Base-by-base conservation (phyloP, 2,329 filamentous ascomycete species). In the Aspergillus pseudonomiae region DNA sequence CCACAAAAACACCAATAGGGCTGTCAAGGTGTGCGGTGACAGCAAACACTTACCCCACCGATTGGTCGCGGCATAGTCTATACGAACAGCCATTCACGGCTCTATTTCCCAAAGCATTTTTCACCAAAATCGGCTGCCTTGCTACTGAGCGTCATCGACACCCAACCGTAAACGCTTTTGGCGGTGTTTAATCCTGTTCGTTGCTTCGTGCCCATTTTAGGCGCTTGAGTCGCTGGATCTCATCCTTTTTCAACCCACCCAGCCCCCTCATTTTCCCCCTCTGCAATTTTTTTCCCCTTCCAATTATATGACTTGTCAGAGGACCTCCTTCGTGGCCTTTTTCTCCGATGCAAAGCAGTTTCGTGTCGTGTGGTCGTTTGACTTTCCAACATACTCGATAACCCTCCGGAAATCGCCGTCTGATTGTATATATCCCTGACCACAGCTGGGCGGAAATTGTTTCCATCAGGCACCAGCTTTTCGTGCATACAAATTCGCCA, bases 161-260 rank as follows among this genome's bases (percentile, higher is more conserved):
- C 65, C 68, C 65, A 68, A 68, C 63, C 57, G 32, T 28, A 48
- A 41, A 56, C 21, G 43, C 56, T 46, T 36, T 30, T 56, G 41
- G 54, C 65, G 65, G 65, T 59, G 56, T 57, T 32, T 34, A 58
- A 56, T 68, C 68, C 63, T 65, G 67, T 70, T 72, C 67, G 70
- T 63, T 64, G 65, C 65, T 70, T 68, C 41, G 65, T 66, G 60
- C 62, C 65, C 59, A 54, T 66, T 61, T 69, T 69, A 69, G 68
- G 63, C 65, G 64, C 67, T 62, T 61, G 41, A 28, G 26, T 61
- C 61, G 55, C 60, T 53, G 26, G 26, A 59, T 43, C 58, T 64
- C 50, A n/a, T 64, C 57, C 55, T 59, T 57, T 59, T 64, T 52
- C 11, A 60, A 52, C 48, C 59, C 59, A 65, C 39, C 68, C 68